These are phyloP conservation scores for Diaporthe batatas DNA, from an alignment of 2,329 filamentous ascomycete genomes.

Conservation along the genomic window DNA sequence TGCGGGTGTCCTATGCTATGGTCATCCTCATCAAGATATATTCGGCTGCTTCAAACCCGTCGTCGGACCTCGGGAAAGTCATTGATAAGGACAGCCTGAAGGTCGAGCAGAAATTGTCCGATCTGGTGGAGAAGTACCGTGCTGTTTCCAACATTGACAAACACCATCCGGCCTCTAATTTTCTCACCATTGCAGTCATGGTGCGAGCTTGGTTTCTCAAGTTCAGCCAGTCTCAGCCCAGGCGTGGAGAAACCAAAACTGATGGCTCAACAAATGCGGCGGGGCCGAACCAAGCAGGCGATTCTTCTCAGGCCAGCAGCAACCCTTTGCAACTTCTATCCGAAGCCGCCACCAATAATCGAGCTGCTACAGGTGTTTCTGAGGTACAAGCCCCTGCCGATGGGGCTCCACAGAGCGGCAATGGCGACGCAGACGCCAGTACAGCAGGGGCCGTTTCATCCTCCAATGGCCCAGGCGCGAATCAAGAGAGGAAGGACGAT, in stretches of 20 bases:
- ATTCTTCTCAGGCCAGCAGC: constrained; percentile 54
- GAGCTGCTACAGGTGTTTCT: constrained; percentile 44
- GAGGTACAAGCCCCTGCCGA: constrained; percentile 3
- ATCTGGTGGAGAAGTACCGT: constrained; percentile 77
- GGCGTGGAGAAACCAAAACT: constrained; percentile 31
- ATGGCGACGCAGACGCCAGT: constrained; percentile 35
- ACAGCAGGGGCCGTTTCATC: constrained; percentile 16
- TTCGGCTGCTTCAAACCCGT: constrained; percentile 73
- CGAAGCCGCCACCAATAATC: constrained; percentile 66
- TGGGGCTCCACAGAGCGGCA: neutral
- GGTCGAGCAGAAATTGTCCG: constrained; percentile 75
- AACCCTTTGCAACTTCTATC: constrained; percentile 70
- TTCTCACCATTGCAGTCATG: constrained; percentile 78
- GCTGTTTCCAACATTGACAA: constrained; percentile 73
- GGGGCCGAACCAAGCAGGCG: constrained; percentile 45
- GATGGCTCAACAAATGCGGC: constrained; percentile 43
- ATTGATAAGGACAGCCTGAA: constrained; percentile 78
- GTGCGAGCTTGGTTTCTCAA: constrained; percentile 77
- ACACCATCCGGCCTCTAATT: constrained; percentile 77
- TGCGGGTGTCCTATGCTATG: constrained; percentile 78
- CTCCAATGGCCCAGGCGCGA: neutral
- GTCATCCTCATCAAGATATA: constrained; percentile 82
- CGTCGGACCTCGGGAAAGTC: constrained; percentile 76
- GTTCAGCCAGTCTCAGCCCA: constrained; percentile 45
- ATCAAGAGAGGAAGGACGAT: constrained; percentile 30